These are phyloP conservation scores for Botrytis cinerea DNA, from an alignment of 2,329 filamentous ascomycete species.

Conservation along the genomic window DNA sequence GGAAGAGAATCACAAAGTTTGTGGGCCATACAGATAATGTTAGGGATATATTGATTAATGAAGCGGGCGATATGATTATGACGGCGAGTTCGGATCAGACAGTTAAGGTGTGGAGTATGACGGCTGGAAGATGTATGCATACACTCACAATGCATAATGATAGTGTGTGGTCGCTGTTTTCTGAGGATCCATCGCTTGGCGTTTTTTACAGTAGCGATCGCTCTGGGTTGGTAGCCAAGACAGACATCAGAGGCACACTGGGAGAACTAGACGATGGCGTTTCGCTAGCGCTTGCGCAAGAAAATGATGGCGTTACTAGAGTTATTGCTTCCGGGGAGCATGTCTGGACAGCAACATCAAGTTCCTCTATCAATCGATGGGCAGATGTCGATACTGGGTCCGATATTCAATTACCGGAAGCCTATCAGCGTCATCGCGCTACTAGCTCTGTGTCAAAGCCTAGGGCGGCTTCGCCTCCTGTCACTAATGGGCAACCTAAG, in stretches of 20 bases:
- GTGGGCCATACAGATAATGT: conserved; percentile 96
- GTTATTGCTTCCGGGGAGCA: conserved; percentile 56
- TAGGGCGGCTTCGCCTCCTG: conserved; percentile 43
- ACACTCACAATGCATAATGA: conserved; percentile 99
- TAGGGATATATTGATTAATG: conserved; percentile 84
- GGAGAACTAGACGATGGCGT: conserved; percentile 82
- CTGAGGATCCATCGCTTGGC: conserved; percentile 78
- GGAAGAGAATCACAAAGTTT: conserved; percentile 91
- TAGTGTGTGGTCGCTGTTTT: conserved; percentile 95
- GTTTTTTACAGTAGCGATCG: conserved; percentile 96
- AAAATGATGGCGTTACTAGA: conserved; percentile 79
- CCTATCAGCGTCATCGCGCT: conserved; percentile 51
- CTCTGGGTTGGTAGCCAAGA: conserved; percentile 92
- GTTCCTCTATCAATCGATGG: conserved; percentile 75
- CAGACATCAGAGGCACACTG: conserved; percentile 75
- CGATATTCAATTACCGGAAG: conserved; percentile 65
- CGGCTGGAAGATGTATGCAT: conserved; percentile 93
- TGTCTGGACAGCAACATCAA: conserved; percentile 72
- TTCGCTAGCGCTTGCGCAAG: conserved; percentile 87
- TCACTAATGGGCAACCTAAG: conserved; percentile 45
- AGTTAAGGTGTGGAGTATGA: conserved; percentile 97
- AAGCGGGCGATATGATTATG: conserved; percentile 86
- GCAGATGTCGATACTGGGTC: conserved; percentile 76
- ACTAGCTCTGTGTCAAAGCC: conserved; percentile 48
- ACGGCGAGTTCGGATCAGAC: conserved; percentile 96